phyloP scores from a whole-genome alignment of 176 grass and related monocot species.

The Lolium multiflorum region DNA sequence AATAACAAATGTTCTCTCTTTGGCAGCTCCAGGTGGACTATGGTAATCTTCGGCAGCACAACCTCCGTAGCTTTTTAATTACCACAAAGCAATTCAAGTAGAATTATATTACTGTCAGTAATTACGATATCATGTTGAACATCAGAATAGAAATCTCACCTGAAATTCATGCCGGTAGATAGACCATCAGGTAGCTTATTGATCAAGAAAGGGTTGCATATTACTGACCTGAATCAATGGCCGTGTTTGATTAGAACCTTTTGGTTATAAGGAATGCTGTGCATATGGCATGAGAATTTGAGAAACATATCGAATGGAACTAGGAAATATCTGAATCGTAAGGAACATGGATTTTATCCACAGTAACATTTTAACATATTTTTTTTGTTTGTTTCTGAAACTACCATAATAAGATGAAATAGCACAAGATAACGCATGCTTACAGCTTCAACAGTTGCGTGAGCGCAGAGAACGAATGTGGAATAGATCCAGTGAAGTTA shows the following conservation, averaged over 20 bases:
- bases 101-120: slow-evolving; percentile 22
- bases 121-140: slow-evolving; percentile 22
- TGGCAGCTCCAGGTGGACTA: slow-evolving; percentile 38
- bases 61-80: slow-evolving; percentile 54
- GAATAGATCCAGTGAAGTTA: slow-evolving; percentile 69
- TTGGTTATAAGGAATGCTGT: neutral
- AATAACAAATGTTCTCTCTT: slow-evolving; percentile 43
- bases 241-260: slow-evolving; percentile 5
- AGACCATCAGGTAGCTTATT: slow-evolving; percentile 54
- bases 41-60: slow-evolving; percentile 42
- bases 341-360: slow-evolving; percentile 11
- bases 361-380: neutral
- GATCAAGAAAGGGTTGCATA: slow-evolving; percentile 60
- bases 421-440: slow-evolving; percentile 24
- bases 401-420: neutral
- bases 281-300: neutral
- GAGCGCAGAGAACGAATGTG: slow-evolving; percentile 57
- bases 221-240: slow-evolving; percentile 55
- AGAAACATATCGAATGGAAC: slow-evolving; percentile 13
- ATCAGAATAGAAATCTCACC: slow-evolving; percentile 46
- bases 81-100: slow-evolving; percentile 13
- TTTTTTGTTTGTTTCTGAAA: neutral
- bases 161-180: slow-evolving; percentile 40
- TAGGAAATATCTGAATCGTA: neutral
- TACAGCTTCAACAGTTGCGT: slow-evolving; percentile 57